phyloP scores from a whole-genome alignment of 177 flowering plant genomes.

The Vitis hybrid region DNA sequence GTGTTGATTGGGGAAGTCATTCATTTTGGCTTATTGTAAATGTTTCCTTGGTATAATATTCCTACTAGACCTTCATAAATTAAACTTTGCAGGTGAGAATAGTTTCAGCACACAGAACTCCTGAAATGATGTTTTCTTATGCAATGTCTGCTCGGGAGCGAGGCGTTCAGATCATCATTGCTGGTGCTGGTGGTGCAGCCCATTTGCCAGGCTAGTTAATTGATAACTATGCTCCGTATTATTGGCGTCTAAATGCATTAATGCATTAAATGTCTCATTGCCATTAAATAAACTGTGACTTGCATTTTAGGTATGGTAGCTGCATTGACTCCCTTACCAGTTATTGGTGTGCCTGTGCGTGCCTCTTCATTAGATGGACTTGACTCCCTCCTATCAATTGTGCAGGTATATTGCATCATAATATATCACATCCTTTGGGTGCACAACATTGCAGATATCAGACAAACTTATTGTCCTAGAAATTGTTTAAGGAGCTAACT shows the following conservation, averaged over 20 bases:
- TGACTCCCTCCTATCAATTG: conserved; percentile 91
- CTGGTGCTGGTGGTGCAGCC: conserved; percentile 99
- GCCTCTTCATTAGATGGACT: conserved; percentile 80
- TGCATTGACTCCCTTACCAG: conserved; percentile 86
- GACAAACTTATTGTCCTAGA: no score
- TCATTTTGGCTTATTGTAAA: no score
- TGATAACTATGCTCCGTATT: neutral
- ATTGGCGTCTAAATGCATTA: neutral
- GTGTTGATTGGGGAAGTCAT: no score
- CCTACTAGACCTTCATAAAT: neutral
- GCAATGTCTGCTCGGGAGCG: conserved; percentile 76
- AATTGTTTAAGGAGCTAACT: no score
- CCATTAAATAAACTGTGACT: neutral
- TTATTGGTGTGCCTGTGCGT: conserved; percentile 95
- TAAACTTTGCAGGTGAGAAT: conserved; percentile 65
- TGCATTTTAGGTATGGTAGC: conserved; percentile 82
- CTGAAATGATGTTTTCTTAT: conserved; percentile 84
- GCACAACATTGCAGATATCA: neutral
- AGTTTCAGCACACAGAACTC: conserved; percentile 97
- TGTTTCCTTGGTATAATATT: neutral
- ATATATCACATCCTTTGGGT: neutral
- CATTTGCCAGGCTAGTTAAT: conserved; percentile 84
- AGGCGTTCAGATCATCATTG: conserved; percentile 85
- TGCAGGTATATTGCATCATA: conserved; percentile 57
- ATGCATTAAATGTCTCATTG: neutral